Evolutionary conservation across 2,329 filamentous ascomycete species (phyloP), one percentile per base, ranked within the genome.

Genomic region (Penicillium brasilianum): DNA sequence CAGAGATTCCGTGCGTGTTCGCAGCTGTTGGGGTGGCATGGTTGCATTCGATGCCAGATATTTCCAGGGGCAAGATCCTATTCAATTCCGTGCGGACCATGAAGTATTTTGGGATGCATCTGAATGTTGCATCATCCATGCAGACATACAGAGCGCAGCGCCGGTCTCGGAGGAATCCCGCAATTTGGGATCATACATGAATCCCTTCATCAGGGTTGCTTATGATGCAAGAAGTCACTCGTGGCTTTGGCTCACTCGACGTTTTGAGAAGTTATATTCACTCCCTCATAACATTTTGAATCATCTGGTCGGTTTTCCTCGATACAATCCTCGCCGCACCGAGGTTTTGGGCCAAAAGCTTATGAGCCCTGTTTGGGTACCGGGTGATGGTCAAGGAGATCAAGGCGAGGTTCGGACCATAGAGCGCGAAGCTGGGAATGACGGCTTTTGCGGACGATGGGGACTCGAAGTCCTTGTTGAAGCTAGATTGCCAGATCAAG

Each of bases 21-120:
- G 84, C 69, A 88, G 87, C 65, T 93, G 90, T 76, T 93, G 90
- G 90, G 88, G 89, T 55, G 90, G 90, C 18, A 92, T 92, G 85
- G 88, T 81, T 20, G 80, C 80, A 13, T 82, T 82, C 61, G 80
- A 82, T 63, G 80, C 80, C 8, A 73, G 67, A 30, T 81, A 77
- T 54, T 81, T 82, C 66, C 80, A 82, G 63, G 56, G n/a, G 50
- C 44, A 75, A 72, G 18, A 79, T 82, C 54, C 79, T 11, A 9
- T 53, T 7, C 34, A 14, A 22, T 53, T 53, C 7, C 50, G 50
- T 18, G 50, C 50, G 0, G 50, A 53, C 11, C 2, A 34, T 16
- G 50, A 53, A 6, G 9, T 53, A 5, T 53, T 53, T 11, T 53
- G 50, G 50, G 50, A 53, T 30, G 50, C 50, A n/a, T 53, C 50